Conservation (phyloP, 441 rosid genomes). For the Kokia cookei region DNA sequence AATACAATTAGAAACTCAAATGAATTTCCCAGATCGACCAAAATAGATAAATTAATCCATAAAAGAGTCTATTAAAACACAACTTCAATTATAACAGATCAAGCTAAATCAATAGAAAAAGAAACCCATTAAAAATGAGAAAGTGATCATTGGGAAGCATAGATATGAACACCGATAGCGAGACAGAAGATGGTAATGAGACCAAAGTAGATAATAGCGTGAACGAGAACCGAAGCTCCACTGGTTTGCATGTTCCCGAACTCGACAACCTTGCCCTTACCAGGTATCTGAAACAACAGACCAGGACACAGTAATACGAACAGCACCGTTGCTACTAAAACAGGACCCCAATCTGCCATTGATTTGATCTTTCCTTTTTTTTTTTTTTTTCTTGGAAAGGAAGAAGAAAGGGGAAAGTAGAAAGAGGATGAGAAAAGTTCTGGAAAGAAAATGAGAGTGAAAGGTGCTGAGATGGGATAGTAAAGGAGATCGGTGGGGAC, state of each 20-base stretch:
- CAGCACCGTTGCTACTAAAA: conserved; percentile 49
- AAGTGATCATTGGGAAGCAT: conserved; percentile 16
- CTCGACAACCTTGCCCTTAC: conserved; percentile 25
- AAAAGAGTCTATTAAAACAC: neutral
- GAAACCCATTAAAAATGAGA: neutral
- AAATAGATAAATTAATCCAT: neutral
- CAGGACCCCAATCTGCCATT: conserved; percentile 76
- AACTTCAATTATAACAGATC: no score
- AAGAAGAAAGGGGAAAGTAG: neutral
- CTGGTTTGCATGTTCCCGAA: conserved; percentile 63
- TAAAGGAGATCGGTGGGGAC: neutral
- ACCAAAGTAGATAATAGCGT: conserved; percentile 48
- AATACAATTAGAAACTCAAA: neutral
- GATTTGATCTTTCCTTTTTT: neutral
- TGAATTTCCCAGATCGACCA: neutral
- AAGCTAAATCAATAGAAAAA: no score
- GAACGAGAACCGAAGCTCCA: conserved; percentile 46
- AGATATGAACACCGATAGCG: conserved; percentile 49
- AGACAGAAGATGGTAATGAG: conserved; percentile 52
- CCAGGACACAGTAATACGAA: conserved; percentile 58
- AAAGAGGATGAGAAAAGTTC: neutral
- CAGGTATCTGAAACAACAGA: conserved; percentile 59
- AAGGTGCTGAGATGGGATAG: neutral
- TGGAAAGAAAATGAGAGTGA: neutral
- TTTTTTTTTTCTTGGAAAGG: neutral